phyloP scores from a whole-genome alignment of 139 green algal species.

The Pseudopediastrum boryanum region DNA sequence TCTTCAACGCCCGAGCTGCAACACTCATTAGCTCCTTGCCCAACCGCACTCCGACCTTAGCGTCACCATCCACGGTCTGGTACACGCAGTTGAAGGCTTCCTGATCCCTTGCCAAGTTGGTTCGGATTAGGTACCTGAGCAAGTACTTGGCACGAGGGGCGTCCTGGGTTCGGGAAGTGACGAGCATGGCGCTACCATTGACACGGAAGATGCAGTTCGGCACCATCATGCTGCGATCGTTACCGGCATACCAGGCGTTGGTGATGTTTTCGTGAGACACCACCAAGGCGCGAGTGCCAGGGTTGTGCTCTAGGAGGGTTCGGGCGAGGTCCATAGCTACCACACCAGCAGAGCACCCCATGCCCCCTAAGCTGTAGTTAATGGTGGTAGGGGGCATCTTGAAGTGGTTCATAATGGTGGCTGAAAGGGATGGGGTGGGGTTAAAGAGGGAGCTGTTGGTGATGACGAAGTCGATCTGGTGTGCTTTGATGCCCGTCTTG shows the following conservation, averaged over 20 bases:
- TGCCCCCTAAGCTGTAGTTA: constrained; percentile 89
- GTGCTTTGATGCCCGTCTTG: constrained; percentile 46
- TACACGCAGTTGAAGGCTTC: constrained; percentile 49
- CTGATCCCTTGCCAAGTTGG: constrained; percentile 50
- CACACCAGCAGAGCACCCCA: constrained; percentile 86
- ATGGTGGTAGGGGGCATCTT: constrained; percentile 89
- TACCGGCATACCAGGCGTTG: constrained; percentile 71
- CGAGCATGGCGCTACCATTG: constrained; percentile 80
- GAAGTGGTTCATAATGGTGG: constrained; percentile 96
- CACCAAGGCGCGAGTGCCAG: constrained; percentile 78
- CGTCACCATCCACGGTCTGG: constrained; percentile 75
- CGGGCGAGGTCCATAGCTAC: constrained; percentile 80
- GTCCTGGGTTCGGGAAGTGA: constrained; percentile 72
- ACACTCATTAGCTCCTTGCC: constrained; percentile 93
- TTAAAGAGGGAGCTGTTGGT: constrained; percentile 85
- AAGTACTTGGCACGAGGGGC: constrained; percentile 56
- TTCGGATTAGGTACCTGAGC: constrained; percentile 50
- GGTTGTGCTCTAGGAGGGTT: constrained; percentile 62
- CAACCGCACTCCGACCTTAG: constrained; percentile 75
- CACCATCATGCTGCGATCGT: constrained; percentile 88
- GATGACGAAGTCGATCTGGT: constrained; percentile 91
- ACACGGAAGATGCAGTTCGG: constrained; percentile 93
- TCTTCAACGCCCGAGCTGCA: constrained; percentile 72
- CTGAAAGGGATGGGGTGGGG: constrained; percentile 91
- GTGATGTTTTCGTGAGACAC: constrained; percentile 96